A percentile compares a stretch with the other conserved stretches of the same genome.
phyloP scores from a whole-genome alignment of 257 asterid species.

The Misopates orontium region DNA sequence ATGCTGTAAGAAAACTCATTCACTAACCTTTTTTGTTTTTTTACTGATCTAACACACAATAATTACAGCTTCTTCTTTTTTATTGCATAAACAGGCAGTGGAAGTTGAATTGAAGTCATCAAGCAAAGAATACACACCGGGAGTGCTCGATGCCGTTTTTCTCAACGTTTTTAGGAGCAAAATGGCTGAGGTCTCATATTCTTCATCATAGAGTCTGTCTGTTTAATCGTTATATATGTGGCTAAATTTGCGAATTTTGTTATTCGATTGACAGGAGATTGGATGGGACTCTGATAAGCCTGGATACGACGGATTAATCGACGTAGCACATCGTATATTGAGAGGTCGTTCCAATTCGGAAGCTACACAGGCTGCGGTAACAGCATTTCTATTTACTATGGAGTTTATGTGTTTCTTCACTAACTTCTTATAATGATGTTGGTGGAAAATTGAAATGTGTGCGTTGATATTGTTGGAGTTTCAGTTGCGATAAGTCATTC shows the following conservation, averaged over 20 bases:
- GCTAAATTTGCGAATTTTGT: no score
- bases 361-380: slow-evolving; percentile 70
- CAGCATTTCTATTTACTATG: neutral
- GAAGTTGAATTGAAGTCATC: slow-evolving; percentile 33
- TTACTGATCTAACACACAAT: neutral
- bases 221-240: neutral
- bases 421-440: neutral
- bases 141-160: slow-evolving; percentile 56
- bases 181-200: slow-evolving; percentile 60
- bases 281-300: slow-evolving; percentile 88
- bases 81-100: slow-evolving; percentile 32
- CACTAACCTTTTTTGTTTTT: no score
- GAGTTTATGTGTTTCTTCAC: neutral
- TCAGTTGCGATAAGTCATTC: neutral
- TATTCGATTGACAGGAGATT: slow-evolving; percentile 46
- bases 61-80: neutral
- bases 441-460: neutral
- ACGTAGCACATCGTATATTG: slow-evolving; percentile 71
- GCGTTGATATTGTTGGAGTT: neutral
- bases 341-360: slow-evolving; percentile 67
- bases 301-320: slow-evolving; percentile 82
- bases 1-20: slow-evolving; percentile 27
- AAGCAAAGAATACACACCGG: slow-evolving; percentile 46
- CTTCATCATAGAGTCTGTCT: neutral
- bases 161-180: slow-evolving; percentile 62